These are phyloP conservation scores for Vicia faba DNA, from an alignment of 306 rosid genomes.

Conservation along the genomic window DNA sequence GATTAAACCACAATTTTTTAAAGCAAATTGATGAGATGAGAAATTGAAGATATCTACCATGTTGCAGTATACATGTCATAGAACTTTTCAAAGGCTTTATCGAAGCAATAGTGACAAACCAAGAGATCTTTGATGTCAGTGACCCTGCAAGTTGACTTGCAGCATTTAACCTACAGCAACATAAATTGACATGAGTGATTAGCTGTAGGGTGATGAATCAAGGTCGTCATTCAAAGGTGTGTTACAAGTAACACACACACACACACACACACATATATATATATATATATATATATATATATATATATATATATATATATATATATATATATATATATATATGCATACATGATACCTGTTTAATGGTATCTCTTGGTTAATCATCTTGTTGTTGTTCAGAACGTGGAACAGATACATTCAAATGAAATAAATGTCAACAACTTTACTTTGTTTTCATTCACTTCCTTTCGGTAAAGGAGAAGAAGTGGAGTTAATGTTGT, in stretches of 20 bases:
- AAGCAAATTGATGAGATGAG: conserved; percentile 21
- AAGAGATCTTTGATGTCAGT: conserved; percentile 76
- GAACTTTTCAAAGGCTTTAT: conserved; percentile 86
- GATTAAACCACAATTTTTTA: neutral
- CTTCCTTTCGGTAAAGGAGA: conserved; percentile 36
- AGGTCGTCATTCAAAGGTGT: conserved; percentile 2
- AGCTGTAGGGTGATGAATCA: conserved; percentile 27
- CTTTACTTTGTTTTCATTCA: conserved; percentile 25
- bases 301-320: too few relatives aligned
- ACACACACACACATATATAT: too few relatives aligned
- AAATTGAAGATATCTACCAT: conserved; percentile 53
- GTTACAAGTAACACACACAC: conserved; percentile 8
- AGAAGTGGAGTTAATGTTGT: conserved; percentile 8
- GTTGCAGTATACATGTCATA: conserved; percentile 88
- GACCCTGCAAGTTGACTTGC: conserved; percentile 84
- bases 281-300: too few relatives aligned
- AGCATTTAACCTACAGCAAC: conserved; percentile 71
- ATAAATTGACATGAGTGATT: conserved; percentile 31
- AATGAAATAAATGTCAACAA: conserved; percentile 31
- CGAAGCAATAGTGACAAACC: conserved; percentile 77
- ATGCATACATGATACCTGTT: neutral
- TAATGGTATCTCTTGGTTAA: conserved; percentile 10
- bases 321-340: too few relatives aligned
- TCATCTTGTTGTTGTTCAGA: conserved; percentile 31
- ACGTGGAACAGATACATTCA: conserved; percentile 36